Percentiles rank a stretch among this genome's conserved stretches.
phyloP scores from a whole-genome alignment of 768 basidiomycete species.

The Russula brevipes region DNA sequence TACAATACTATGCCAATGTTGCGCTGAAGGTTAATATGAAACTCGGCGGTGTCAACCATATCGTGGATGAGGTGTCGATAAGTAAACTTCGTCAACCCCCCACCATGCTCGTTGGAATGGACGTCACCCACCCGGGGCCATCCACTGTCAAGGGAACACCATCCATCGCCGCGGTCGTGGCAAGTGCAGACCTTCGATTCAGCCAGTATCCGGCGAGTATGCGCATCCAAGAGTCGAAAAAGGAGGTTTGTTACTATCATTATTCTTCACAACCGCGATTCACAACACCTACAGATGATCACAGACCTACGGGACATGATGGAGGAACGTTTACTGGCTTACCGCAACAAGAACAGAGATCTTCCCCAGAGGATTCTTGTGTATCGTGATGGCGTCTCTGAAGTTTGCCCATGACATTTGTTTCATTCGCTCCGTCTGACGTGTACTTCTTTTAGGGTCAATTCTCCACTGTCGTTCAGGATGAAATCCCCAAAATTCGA shows the following conservation, averaged over 20 bases:
- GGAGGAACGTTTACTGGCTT: slow-evolving; percentile 42
- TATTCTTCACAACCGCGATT: background rate
- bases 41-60: slow-evolving; percentile 50
- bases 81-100: slow-evolving; percentile 37
- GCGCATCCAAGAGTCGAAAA: slow-evolving; percentile 51
- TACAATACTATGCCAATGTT: slow-evolving; percentile 52
- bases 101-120: slow-evolving; percentile 55
- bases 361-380: slow-evolving; percentile 47
- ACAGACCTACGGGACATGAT: slow-evolving; percentile 47
- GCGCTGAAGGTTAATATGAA: slow-evolving; percentile 54
- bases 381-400: slow-evolving; percentile 75
- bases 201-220: slow-evolving; percentile 49
- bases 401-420: slow-evolving; percentile 38
- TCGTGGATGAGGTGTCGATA: slow-evolving; percentile 37
- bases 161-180: slow-evolving; percentile 52
- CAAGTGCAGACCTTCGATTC: slow-evolving; percentile 41
- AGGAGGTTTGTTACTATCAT: slow-evolving; percentile 50
- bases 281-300: slow-evolving; percentile 37
- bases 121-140: slow-evolving; percentile 76
- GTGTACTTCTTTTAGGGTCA: slow-evolving; percentile 37
- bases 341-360: slow-evolving; percentile 33
- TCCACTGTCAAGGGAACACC: slow-evolving; percentile 56
- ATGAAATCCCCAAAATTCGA: slow-evolving; percentile 43
- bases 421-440: background rate
- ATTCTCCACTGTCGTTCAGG: slow-evolving; percentile 41